phyloP scores from a whole-genome alignment of 176 grass and related monocot species.

The Avena atlantica region DNA sequence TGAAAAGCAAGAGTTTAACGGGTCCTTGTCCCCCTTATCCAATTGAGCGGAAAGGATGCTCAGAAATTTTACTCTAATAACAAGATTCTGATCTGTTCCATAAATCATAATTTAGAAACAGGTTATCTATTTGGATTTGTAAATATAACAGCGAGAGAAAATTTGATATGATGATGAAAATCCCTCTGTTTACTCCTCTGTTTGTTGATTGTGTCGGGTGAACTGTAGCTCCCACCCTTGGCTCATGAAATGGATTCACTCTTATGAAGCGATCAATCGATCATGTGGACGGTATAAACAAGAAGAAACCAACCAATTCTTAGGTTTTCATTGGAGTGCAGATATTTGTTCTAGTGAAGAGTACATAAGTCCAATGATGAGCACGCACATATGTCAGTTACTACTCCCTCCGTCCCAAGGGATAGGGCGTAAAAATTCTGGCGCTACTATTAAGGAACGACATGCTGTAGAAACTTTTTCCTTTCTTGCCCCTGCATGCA shows the following conservation, averaged over 20 bases:
- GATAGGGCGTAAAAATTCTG: too few species aligned
- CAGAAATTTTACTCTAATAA: neutral
- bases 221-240: neutral
- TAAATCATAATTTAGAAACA: neutral
- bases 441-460: too few species aligned
- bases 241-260: neutral
- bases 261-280: neutral
- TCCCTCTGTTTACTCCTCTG: neutral
- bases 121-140: neutral
- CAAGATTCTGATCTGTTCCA: neutral
- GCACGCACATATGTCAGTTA: neutral
- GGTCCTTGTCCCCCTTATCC: too few species aligned
- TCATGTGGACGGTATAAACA: neutral
- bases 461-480: too few species aligned
- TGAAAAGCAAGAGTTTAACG: too few species aligned
- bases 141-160: neutral
- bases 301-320: neutral
- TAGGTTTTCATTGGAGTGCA: neutral
- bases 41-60: too few species aligned
- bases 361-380: neutral
- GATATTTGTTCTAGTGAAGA: neutral
- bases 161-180: neutral
- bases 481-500: too few species aligned
- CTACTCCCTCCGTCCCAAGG: too few species aligned
- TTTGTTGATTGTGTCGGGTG: neutral